Evolutionary conservation across 2,329 filamentous ascomycete species (phyloP).

Genomic region (Fusarium veterinarium): DNA sequence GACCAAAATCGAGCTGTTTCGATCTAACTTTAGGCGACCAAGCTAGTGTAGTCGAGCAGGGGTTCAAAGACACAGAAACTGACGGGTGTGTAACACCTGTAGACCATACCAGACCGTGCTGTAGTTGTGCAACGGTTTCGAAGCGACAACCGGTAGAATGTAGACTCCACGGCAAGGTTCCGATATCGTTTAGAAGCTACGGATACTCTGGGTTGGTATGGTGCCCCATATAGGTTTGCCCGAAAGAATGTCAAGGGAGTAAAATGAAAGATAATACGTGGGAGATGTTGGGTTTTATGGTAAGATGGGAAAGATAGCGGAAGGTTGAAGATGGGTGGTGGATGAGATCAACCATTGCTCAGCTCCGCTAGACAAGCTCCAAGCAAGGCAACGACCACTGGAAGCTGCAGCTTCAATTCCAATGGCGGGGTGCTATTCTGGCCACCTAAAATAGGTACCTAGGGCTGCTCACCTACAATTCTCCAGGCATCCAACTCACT

Average conservation of each 20-base stretch:
- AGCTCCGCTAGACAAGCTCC: slow-evolving; percentile 11
- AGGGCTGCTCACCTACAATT: background rate
- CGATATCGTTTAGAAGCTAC: slow-evolving; percentile 1
- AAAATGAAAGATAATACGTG: background rate
- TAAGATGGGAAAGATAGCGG: slow-evolving; percentile 1
- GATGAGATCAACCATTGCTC: slow-evolving; percentile 24
- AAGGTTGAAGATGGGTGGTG: background rate
- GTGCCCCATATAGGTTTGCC: background rate
- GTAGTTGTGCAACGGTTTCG: slow-evolving; percentile 13
- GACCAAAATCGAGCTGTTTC: slow-evolving; percentile 29
- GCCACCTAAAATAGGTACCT: background rate
- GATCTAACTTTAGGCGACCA: slow-evolving; percentile 36
- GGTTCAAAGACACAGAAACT: slow-evolving; percentile 21
- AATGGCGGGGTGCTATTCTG: slow-evolving; percentile 23
- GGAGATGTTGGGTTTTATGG: background rate
- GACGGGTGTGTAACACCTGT: slow-evolving; percentile 6
- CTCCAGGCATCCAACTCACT: background rate
- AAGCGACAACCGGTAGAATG: background rate
- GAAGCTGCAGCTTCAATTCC: slow-evolving; percentile 7
- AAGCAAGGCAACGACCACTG: slow-evolving; percentile 24
- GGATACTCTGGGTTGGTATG: background rate
- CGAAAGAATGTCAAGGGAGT: background rate
- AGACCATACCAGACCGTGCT: slow-evolving; percentile 6
- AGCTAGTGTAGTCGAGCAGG: slow-evolving; percentile 29
- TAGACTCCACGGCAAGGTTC: slow-evolving; percentile 15